phyloP scores from a whole-genome alignment of 2,329 filamentous ascomycete species.

The Dactylellina sp. region DNA sequence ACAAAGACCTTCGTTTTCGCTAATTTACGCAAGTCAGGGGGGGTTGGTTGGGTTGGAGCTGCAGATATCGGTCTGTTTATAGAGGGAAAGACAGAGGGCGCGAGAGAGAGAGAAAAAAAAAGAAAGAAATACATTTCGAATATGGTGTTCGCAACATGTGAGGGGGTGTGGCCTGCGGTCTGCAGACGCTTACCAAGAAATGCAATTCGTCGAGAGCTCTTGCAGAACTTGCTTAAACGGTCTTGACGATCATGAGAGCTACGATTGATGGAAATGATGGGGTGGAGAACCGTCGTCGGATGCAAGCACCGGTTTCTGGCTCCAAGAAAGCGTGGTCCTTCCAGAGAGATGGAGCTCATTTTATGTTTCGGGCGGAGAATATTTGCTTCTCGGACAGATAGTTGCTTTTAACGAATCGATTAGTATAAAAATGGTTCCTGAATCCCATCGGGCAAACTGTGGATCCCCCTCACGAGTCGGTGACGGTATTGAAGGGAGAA shows the following conservation, averaged over 20 bases:
- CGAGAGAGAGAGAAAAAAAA: slow-evolving; percentile 8
- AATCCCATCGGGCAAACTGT: slow-evolving; percentile 20
- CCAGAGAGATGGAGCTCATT: slow-evolving; percentile 17
- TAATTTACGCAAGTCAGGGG: slow-evolving; percentile 42
- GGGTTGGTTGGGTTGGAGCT: slow-evolving; percentile 29
- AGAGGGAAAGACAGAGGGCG: slow-evolving; percentile 5
- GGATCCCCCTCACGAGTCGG: slow-evolving; percentile 1
- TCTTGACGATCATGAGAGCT: slow-evolving; percentile 37
- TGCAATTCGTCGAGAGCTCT: slow-evolving; percentile 51
- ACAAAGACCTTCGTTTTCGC: slow-evolving; percentile 53
- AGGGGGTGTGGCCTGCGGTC: slow-evolving; percentile 17
- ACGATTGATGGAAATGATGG: slow-evolving; percentile 7
- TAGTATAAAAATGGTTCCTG: slow-evolving; percentile 39
- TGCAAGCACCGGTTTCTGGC: no score
- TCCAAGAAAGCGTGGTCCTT: slow-evolving; percentile 4
- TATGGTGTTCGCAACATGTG: background rate
- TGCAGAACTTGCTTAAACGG: slow-evolving; percentile 34
- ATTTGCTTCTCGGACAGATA: slow-evolving; percentile 32
- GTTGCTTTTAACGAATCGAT: slow-evolving; percentile 4
- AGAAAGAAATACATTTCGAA: slow-evolving; percentile 16
- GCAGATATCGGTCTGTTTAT: slow-evolving; percentile 17
- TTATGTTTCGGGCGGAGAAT: slow-evolving; percentile 50
- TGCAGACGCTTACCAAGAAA: slow-evolving; percentile 21
- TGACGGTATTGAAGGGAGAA: no score
- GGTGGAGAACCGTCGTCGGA: slow-evolving; percentile 19